Percentiles rank a stretch among this genome's conserved stretches.
phyloP scores from a whole-genome alignment of 495 filamentous ascomycete species.

The Aspergillus panamensis region DNA sequence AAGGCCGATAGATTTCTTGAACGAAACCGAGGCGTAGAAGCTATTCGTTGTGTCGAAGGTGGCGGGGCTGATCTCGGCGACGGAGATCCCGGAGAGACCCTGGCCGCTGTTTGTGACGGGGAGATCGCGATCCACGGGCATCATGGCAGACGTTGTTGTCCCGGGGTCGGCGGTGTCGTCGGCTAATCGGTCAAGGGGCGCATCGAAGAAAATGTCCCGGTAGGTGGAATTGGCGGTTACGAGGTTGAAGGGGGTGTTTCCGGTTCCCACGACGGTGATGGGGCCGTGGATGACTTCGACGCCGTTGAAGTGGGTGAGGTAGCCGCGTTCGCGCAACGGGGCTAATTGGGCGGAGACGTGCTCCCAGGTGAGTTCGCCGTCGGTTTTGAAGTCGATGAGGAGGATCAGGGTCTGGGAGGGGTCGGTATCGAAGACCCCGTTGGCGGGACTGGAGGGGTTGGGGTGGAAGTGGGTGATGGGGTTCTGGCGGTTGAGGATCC shows the following conservation, averaged over 20 bases:
- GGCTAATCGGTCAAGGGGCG: constrained; percentile 45
- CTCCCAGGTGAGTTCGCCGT: constrained; percentile 44
- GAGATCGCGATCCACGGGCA: background rate
- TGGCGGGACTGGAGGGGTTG: constrained; percentile 18
- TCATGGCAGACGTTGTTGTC: constrained; percentile 20
- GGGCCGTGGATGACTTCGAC: constrained; percentile 48
- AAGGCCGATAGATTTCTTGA: constrained; percentile 37
- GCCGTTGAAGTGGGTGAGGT: constrained; percentile 56
- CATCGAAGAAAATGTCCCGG: constrained; percentile 64
- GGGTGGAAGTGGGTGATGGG: constrained; percentile 35
- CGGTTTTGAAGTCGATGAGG: constrained; percentile 70
- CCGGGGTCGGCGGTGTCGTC: constrained; percentile 27
- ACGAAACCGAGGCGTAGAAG: constrained; percentile 45
- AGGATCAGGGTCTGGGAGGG: constrained; percentile 59
- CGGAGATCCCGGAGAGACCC: constrained; percentile 35
- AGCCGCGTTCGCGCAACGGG: constrained; percentile 63
- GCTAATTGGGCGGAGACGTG: constrained; percentile 57
- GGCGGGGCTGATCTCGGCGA: constrained; percentile 34
- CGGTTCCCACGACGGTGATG: constrained; percentile 77
- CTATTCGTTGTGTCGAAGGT: constrained; percentile 47
- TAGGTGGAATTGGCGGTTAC: constrained; percentile 45
- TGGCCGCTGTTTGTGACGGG: constrained; percentile 26
- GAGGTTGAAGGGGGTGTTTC: constrained; percentile 68
- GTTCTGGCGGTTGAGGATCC: constrained; percentile 52
- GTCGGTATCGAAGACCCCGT: constrained; percentile 50